Base-by-base conservation (phyloP, 2,329 filamentous ascomycete species). In the Hypoxylon sp. region DNA sequence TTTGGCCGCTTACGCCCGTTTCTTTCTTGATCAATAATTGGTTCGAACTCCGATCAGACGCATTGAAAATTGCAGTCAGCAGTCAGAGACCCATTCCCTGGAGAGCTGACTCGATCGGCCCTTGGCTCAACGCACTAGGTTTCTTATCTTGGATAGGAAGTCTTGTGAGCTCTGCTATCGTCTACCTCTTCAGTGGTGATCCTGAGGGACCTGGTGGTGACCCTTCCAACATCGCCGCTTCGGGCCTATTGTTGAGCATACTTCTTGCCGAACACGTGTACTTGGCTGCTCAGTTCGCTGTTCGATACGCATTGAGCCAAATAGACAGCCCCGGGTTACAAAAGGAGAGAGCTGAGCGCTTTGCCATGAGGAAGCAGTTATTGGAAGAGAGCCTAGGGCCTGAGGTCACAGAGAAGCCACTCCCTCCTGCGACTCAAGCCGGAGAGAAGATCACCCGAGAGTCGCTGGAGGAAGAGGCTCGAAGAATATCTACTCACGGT, bases 1-100 rank as follows among this genome's bases (percentile, higher is more conserved):
- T 97, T 58, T 99, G 96, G 96, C 96, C 96, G 0, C 83, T 98
- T n/a, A 94, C 95, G 0, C 90, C 91, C 1, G 85, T 93, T 61
- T 95, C 91, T 1, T 98, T 98, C 81, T 82, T 98, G 11, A 82
- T 96, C 78, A 98, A 98, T 81, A 96, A 98, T 81, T 98, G 95
- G 94, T 82, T 99, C 61, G 96, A 98, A 77, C 87, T 98, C 39
- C 91, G 96, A 43, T 93, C 93, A 0, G 96, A 99, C 76, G 94
- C 95, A 1, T 87, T 97, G 81, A 99, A 99, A 79, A 97, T 98
- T 73, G 94, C 94, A 60, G 85, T 93, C 50, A 91, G 94, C 78
- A 94, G 93, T 83, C 91, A 95, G 74, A 90, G 96, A 2, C 96
- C 96, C 0, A 93, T 92, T 37, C 96, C 96, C 0, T 93, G 91